Conservation (phyloP, 2,329 filamentous ascomycete genomes). For the Purpureocillium takamizusanense region DNA sequence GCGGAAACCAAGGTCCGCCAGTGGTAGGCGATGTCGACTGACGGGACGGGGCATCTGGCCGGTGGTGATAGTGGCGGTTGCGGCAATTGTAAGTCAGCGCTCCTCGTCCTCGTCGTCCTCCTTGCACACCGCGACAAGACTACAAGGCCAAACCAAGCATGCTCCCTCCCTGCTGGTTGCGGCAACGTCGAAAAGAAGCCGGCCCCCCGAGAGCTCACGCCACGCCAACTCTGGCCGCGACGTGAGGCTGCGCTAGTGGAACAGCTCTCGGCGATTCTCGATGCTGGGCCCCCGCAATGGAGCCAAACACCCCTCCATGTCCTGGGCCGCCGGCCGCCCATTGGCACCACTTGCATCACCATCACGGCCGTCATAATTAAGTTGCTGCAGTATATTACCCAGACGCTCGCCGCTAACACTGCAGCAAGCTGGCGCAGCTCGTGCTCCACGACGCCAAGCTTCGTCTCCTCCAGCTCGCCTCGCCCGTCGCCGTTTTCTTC, state of each 20-base stretch:
- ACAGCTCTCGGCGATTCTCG: constrained; percentile 2
- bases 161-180: no score
- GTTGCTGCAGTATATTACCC: no score
- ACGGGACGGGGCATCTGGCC: not conserved
- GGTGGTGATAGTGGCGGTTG: constrained; percentile 1
- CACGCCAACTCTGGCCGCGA: not conserved
- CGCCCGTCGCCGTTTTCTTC: constrained; percentile 9
- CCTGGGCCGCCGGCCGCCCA: constrained; percentile 3
- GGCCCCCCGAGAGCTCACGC: not conserved
- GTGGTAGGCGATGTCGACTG: no score
- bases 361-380: not conserved
- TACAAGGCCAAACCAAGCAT: no score
- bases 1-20: not conserved
- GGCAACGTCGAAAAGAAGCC: not conserved
- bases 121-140: no score
- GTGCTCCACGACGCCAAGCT: constrained; percentile 41
- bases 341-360: constrained; percentile 4
- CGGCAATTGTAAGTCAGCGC: not conserved
- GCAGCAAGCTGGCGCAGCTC: constrained; percentile 39
- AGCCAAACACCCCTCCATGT: not conserved
- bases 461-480: constrained; percentile 17
- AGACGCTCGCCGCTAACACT: constrained; percentile 5
- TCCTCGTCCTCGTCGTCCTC: not conserved
- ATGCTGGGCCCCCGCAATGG: constrained; percentile 1
- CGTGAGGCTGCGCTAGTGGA: not conserved